These are phyloP conservation scores for Babesia ovis DNA, from an alignment of 169 alveolate genomes.

Conservation along the genomic window DNA sequence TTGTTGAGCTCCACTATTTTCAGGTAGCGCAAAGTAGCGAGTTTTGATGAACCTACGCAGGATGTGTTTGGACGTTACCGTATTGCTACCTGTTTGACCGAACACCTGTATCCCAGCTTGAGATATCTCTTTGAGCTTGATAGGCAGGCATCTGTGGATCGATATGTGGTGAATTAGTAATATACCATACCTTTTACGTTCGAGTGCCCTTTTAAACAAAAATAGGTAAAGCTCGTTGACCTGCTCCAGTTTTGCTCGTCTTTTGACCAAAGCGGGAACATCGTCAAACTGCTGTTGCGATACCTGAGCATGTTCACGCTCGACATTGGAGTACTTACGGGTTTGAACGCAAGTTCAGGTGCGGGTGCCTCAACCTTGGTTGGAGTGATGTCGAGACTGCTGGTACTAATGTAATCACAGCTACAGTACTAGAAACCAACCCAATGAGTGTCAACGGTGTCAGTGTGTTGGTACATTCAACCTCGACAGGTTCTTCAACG, in stretches of 20 bases:
- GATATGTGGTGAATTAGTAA: neutral
- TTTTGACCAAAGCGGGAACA: slow-evolving; percentile 70
- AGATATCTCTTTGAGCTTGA: slow-evolving; percentile 49
- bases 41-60: slow-evolving; percentile 35
- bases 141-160: slow-evolving; percentile 50
- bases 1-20: slow-evolving; percentile 48
- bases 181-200: slow-evolving; percentile 62
- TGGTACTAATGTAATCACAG: neutral
- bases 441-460: slow-evolving; percentile 9
- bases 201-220: slow-evolving; percentile 68
- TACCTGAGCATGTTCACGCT: slow-evolving; percentile 7
- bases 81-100: slow-evolving; percentile 61
- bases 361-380: slow-evolving; percentile 14
- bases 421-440: neutral
- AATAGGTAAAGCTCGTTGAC: slow-evolving; percentile 62
- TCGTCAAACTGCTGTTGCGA: slow-evolving; percentile 68
- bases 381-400: slow-evolving; percentile 23
- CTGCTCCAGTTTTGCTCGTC: slow-evolving; percentile 76
- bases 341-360: slow-evolving; percentile 29
- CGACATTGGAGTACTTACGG: slow-evolving; percentile 10
- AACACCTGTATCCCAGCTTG: slow-evolving; percentile 51
- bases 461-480: neutral
- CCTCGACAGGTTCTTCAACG: neutral
- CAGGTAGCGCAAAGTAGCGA: slow-evolving; percentile 51
- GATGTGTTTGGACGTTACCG: neutral